Evolutionary conservation across 345 rosid species (phyloP).

Genomic region (Clarkia xantiana): DNA sequence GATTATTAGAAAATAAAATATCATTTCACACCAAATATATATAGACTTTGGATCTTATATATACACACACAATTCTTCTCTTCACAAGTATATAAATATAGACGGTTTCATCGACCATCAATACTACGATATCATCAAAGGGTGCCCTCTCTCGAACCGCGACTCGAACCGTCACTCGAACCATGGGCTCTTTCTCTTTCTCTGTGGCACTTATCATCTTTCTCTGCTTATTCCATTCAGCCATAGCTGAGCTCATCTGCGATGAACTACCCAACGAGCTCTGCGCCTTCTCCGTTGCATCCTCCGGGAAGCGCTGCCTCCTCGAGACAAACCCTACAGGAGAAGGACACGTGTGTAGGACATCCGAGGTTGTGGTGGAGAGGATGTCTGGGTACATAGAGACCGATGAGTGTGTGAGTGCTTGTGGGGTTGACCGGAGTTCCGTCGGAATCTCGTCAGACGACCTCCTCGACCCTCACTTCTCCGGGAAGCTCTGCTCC

Average conservation of each 20-base stretch:
- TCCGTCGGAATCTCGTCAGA: constrained; percentile 79
- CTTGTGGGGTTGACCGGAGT: constrained; percentile 66
- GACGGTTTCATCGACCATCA: too few relatives aligned
- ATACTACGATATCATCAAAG: too few relatives aligned
- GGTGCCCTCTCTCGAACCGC: too few relatives aligned
- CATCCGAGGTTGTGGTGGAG: constrained; percentile 60
- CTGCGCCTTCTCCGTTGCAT: constrained; percentile 66
- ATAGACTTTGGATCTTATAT: too few relatives aligned
- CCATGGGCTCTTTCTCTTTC: too few relatives aligned
- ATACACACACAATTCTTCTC: too few relatives aligned
- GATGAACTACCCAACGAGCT: constrained; percentile 39
- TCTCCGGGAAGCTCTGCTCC: constrained; percentile 56
- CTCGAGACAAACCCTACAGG: constrained; percentile 51
- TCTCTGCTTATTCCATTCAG: background rate
- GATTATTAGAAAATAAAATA: too few relatives aligned
- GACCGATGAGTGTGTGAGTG: constrained; percentile 46
- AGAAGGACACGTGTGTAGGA: constrained; percentile 45
- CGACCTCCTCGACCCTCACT: constrained; percentile 52
- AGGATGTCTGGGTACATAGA: constrained; percentile 46
- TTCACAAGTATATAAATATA: too few relatives aligned
- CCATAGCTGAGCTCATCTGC: constrained; percentile 38
- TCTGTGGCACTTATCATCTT: background rate
- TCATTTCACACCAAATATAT: too few relatives aligned
- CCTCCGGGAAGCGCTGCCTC: constrained; percentile 64
- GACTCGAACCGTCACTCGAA: too few relatives aligned